Conservation (phyloP, 306 rosid species). For the Dalbergia oliveri region DNA sequence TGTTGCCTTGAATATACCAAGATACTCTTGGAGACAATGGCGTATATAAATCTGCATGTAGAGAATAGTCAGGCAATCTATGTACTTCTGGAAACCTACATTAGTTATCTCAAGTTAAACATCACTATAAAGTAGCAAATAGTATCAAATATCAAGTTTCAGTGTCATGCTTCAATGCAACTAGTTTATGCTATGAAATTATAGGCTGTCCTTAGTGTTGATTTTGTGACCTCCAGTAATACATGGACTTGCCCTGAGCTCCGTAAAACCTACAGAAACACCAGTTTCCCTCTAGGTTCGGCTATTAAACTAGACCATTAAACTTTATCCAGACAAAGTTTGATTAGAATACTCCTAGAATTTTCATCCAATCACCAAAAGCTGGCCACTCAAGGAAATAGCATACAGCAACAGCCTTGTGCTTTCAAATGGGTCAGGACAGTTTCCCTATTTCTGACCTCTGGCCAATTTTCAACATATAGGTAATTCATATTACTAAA, state of each 20-base stretch:
- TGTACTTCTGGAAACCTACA: slow-evolving; percentile 19
- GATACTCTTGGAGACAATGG: slow-evolving; percentile 84
- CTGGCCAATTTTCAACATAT: not conserved
- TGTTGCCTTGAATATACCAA: slow-evolving; percentile 70
- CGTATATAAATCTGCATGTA: slow-evolving; percentile 69
- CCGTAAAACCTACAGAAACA: too few species aligned
- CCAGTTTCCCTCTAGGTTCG: too few species aligned
- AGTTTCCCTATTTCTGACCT: not conserved
- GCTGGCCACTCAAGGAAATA: not conserved
- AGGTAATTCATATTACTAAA: not conserved
- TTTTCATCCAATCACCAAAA: too few species aligned
- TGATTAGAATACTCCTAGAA: too few species aligned
- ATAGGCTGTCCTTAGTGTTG: slow-evolving; percentile 26
- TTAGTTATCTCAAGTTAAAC: slow-evolving; percentile 21
- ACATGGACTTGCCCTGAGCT: too few species aligned
- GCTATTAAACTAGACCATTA: too few species aligned
- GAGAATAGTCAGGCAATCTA: slow-evolving; percentile 28
- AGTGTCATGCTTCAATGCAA: too few species aligned
- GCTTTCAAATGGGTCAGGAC: not conserved
- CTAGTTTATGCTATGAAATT: slow-evolving; percentile 13
- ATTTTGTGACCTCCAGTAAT: not conserved
- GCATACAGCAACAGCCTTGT: too few species aligned
- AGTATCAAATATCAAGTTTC: slow-evolving; percentile 7
- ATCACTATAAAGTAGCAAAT: slow-evolving; percentile 13
- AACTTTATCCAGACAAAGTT: too few species aligned